Evolutionary conservation across 2,329 filamentous ascomycete genomes (phyloP), one percentile per base, ranked within the genome.

Genomic region (Colletotrichum australisinense): DNA sequence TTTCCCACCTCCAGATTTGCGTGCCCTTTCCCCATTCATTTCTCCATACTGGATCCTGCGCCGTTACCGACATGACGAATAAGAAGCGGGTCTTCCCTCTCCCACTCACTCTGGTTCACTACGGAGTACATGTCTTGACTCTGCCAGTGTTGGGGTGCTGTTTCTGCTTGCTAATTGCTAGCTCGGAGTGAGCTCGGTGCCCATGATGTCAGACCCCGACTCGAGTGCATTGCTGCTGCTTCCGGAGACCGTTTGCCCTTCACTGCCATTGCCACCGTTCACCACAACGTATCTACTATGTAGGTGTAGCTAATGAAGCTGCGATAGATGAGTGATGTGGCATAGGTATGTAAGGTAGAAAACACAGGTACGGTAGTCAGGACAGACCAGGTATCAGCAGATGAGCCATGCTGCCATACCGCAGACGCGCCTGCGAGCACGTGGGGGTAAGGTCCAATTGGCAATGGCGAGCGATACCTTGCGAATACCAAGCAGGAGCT

Each of bases 171-270:
- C 28, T 49, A 9, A 9, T 56, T 24, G 46, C 42, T 53, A 66
- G 63, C 60, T 69, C 70, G 66, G 67, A 46, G 66, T 64, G 60
- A 38, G 70, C 70, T 70, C 70, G 67, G 70, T 59, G 59, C 69
- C 55, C 55, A 70, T 73, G 70, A 70, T 73, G 70, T 73, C 70
- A 73, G 70, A 73, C 32, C 38, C 69, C n/a, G 57, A 63, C n/a
- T 22, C 19, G 55, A 46, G 24, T 26, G 24, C 56, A 5, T 11
- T 7, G 16, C 42, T 24, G 55, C 16, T n/a, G n/a, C 9, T 12
- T n/a, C 60, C 19, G 49, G 42, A n/a, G 42, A 53, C 60, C 9
- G 6, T 55, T 35, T 16, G 53, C 38, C 55, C 9, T 28, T 9
- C n/a, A 62, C 62, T 55, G 46, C 8, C 53, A 28, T 28, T 38